A percentile compares a stretch with the other conserved stretches of the same genome.
phyloP scores from a whole-genome alignment of 192 early-diverging fungal species.

The Spinellus fusiger region DNA sequence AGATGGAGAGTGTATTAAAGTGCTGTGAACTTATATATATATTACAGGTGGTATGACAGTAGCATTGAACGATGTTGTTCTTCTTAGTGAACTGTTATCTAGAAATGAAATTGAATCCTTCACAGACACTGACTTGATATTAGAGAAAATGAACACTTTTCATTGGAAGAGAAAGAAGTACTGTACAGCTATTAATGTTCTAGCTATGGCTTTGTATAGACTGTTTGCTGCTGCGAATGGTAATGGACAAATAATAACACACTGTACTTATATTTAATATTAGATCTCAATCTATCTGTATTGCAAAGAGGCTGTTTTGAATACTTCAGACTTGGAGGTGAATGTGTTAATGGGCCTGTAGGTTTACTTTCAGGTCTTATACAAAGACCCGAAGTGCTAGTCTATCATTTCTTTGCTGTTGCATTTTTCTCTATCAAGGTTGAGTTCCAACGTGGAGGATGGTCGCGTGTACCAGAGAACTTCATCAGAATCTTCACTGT shows the following conservation, averaged over 20 bases:
- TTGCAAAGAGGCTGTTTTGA: constrained; percentile 84
- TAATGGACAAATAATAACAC: constrained; percentile 22
- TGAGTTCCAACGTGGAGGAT: constrained; percentile 42
- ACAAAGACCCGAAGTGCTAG: constrained; percentile 65
- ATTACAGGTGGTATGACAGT: constrained; percentile 88
- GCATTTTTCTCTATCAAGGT: constrained; percentile 63
- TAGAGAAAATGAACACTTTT: constrained; percentile 52
- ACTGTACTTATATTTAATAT: not conserved
- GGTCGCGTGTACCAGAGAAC: constrained; percentile 39
- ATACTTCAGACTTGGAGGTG: constrained; percentile 82
- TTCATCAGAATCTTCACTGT: constrained; percentile 46
- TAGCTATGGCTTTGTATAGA: constrained; percentile 87
- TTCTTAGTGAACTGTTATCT: constrained; percentile 56
- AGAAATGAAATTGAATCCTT: constrained; percentile 40
- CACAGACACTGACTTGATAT: constrained; percentile 39
- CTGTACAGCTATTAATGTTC: constrained; percentile 77
- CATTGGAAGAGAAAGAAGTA: constrained; percentile 76
- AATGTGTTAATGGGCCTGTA: constrained; percentile 74
- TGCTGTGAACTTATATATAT: not conserved
- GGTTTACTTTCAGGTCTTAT: constrained; percentile 81
- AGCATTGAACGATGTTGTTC: constrained; percentile 85
- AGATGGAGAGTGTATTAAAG: not conserved
- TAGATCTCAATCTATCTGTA: constrained; percentile 63
- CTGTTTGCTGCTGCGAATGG: constrained; percentile 81
- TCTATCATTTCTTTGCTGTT: constrained; percentile 92